Evolutionary conservation across 78 protist genomes (phyloP).

Genomic region (Dictyostelium firmibasis): DNA sequence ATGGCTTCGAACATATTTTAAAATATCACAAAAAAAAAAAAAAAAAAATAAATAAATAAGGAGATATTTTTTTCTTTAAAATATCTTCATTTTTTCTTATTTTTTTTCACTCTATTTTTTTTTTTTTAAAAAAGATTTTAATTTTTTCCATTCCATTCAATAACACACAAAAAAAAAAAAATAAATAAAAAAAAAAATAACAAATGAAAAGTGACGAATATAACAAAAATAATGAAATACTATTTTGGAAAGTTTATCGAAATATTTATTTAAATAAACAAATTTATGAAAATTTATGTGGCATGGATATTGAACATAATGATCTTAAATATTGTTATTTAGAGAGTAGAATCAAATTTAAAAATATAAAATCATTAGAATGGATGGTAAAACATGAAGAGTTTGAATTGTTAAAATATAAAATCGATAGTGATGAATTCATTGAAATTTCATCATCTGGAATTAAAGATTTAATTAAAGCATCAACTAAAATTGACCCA

Average conservation of each 20-base stretch:
- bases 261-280: not conserved
- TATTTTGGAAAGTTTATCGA: not conserved
- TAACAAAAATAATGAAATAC: not conserved
- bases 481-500: not conserved
- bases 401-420: not conserved
- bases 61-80: too few relatives aligned
- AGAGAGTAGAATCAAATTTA: not conserved
- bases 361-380: not conserved
- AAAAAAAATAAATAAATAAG: too few relatives aligned
- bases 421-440: not conserved
- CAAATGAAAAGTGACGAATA: not conserved
- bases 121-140: too few relatives aligned
- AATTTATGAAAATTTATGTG: not conserved
- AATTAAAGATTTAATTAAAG: not conserved
- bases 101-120: too few relatives aligned
- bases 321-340: too few relatives aligned
- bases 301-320: not conserved
- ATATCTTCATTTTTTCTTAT: too few relatives aligned
- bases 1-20: too few relatives aligned
- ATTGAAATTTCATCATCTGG: not conserved
- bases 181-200: too few relatives aligned
- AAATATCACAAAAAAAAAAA: too few relatives aligned
- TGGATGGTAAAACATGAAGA: not conserved
- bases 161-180: too few relatives aligned
- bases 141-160: too few relatives aligned